Conservation (phyloP, 352 stramenopile species). For the Phytophthora syringae region DNA sequence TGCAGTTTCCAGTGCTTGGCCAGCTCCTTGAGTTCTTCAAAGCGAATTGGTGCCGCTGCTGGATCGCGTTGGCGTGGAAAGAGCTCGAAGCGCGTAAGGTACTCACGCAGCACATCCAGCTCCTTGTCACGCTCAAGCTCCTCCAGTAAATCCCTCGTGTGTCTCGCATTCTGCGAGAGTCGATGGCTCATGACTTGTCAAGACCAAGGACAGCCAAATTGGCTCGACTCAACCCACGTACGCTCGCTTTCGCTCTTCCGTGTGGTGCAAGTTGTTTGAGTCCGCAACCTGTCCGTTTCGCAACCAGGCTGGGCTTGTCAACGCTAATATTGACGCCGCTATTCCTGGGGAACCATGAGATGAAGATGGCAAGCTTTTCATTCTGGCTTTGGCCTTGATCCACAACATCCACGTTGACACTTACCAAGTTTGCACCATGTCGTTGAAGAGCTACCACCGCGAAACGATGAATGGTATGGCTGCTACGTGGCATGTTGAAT, state of each 20-base stretch:
- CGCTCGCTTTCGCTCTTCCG: background rate
- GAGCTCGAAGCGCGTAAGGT: constrained; percentile 82
- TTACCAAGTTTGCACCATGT: constrained; percentile 41
- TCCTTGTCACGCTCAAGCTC: constrained; percentile 90
- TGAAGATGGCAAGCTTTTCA: constrained; percentile 11
- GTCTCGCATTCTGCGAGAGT: constrained; percentile 79
- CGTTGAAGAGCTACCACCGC: constrained; percentile 82
- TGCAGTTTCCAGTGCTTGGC: constrained; percentile 92
- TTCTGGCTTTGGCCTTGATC: background rate
- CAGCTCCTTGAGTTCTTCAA: constrained; percentile 92
- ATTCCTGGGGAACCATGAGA: constrained; percentile 30
- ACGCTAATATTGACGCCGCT: constrained; percentile 33
- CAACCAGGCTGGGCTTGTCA: background rate
- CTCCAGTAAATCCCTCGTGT: constrained; percentile 83
- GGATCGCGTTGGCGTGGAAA: constrained; percentile 82
- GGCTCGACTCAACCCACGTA: background rate
- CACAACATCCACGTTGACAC: background rate
- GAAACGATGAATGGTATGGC: constrained; percentile 74
- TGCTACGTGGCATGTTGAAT: background rate
- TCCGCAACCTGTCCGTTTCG: constrained; percentile 30
- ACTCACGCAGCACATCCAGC: constrained; percentile 83
- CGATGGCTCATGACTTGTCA: constrained; percentile 72
- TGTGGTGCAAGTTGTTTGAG: background rate
- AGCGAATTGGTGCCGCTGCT: constrained; percentile 78
- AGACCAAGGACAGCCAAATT: background rate